phyloP scores from a whole-genome alignment of 2,329 filamentous ascomycete genomes.

The Neonectria coccinea region DNA sequence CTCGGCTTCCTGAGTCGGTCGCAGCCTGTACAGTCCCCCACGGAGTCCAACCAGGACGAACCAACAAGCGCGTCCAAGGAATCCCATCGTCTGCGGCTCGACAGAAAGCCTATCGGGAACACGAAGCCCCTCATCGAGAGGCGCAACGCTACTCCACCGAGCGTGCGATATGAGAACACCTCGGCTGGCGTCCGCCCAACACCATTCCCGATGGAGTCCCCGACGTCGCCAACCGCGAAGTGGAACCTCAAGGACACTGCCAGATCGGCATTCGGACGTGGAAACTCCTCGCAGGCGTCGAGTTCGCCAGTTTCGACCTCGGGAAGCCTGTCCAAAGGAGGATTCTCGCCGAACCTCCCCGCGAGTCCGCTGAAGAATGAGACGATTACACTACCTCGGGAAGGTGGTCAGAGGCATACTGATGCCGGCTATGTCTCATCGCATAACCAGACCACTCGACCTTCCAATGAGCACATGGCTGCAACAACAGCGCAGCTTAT shows the following conservation, averaged over 20 bases:
- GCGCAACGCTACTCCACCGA: slow-evolving; percentile 38
- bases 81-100: slow-evolving; percentile 2
- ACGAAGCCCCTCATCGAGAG: slow-evolving; percentile 24
- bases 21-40: slow-evolving; percentile 22
- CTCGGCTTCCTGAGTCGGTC: slow-evolving; percentile 30
- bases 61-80: slow-evolving; percentile 28
- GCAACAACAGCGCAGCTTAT: slow-evolving; percentile 20
- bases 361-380: slow-evolving; percentile 29
- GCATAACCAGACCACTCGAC: slow-evolving; percentile 9
- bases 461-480: slow-evolving; percentile 24
- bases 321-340: slow-evolving; percentile 14
- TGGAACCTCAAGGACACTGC: slow-evolving; percentile 53
- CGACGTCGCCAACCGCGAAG: slow-evolving; percentile 39
- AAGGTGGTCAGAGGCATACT: neutral
- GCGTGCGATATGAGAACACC: slow-evolving; percentile 47
- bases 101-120: slow-evolving; percentile 26
- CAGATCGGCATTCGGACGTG: slow-evolving; percentile 47
- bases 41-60: slow-evolving; percentile 26
- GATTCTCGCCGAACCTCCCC: slow-evolving; percentile 10
- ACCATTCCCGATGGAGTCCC: slow-evolving; percentile 33
- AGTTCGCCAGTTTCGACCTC: slow-evolving; percentile 31
- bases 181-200: slow-evolving; percentile 39
- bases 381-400: slow-evolving; percentile 15
- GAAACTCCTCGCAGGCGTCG: slow-evolving; percentile 32
- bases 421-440: slow-evolving; percentile 10